Percentiles rank a stretch among this genome's conserved stretches.
phyloP scores from a whole-genome alignment of 1,139 yeast species.

The Sugiyamaella japonica region DNA sequence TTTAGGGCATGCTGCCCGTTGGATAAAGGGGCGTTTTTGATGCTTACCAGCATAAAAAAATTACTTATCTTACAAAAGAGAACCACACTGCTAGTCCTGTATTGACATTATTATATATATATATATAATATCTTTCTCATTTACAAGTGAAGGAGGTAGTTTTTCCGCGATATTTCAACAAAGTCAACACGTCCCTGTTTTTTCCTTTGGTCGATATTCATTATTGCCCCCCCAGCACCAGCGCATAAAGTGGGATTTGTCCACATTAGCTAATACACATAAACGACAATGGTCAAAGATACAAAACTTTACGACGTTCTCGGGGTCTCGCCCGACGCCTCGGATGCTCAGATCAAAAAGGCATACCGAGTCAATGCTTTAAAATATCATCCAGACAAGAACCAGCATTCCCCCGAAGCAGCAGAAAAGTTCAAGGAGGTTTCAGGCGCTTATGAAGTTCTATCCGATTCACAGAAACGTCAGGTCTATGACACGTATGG shows the following conservation, averaged over 20 bases:
- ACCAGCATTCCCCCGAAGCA: conserved; percentile 79
- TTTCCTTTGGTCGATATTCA: too few relatives aligned
- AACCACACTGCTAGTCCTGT: neutral
- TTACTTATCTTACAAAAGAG: neutral
- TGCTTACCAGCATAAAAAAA: neutral
- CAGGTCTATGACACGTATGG: conserved; percentile 88
- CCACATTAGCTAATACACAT: neutral
- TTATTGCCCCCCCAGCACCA: neutral
- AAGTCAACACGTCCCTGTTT: too few relatives aligned
- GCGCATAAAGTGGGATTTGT: too few relatives aligned
- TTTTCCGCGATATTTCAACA: too few relatives aligned
- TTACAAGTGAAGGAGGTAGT: neutral
- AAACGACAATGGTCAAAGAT: conserved; percentile 72
- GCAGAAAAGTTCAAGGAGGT: conserved; percentile 94
- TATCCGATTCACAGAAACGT: conserved; percentile 86
- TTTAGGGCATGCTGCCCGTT: neutral
- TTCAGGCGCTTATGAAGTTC: conserved; percentile 78
- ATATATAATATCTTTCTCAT: neutral
- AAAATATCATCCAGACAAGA: conserved; percentile 95
- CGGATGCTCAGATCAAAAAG: conserved; percentile 84
- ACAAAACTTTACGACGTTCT: conserved; percentile 82
- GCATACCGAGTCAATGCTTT: conserved; percentile 93
- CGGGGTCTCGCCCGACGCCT: conserved; percentile 73
- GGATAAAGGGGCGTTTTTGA: conserved; percentile 4
- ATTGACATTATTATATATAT: neutral